Conservation (phyloP, 805 yeast genomes). For the Wilhelminamyces savonicus region DNA sequence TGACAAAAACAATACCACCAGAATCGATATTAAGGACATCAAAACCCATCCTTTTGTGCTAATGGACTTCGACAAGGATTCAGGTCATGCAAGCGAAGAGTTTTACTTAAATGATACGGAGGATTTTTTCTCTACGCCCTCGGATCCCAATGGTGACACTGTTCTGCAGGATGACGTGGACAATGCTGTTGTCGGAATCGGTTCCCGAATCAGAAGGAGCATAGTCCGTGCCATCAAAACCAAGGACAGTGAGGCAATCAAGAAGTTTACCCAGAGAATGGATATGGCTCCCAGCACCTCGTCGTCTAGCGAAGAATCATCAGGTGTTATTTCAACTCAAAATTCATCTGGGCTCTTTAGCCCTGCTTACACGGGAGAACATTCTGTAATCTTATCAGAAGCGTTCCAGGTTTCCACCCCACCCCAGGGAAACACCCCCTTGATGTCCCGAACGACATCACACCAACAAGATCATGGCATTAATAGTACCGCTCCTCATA, state of each 20-base stretch:
- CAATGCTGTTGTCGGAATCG: constrained; percentile 79
- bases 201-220: constrained; percentile 45
- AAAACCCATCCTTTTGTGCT: constrained; percentile 67
- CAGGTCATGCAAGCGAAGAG: constrained; percentile 29
- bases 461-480: constrained; percentile 1
- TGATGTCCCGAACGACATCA: constrained; percentile 3
- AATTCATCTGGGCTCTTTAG: constrained; percentile 9
- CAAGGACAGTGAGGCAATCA: constrained; percentile 16
- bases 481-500: constrained; percentile 6
- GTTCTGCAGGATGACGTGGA: constrained; percentile 65
- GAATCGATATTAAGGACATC: constrained; percentile 67
- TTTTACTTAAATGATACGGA: constrained; percentile 21
- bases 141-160: constrained; percentile 19
- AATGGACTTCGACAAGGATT: constrained; percentile 33
- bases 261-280: constrained; percentile 15
- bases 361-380: constrained; percentile 10
- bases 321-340: constrained; percentile 8
- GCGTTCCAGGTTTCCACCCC: constrained; percentile 12
- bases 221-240: constrained; percentile 5
- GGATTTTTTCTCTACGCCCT: constrained; percentile 1
- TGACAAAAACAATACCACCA: constrained; percentile 58
- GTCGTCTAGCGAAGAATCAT: constrained; percentile 24
- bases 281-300: constrained; percentile 18
- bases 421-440: constrained; percentile 3
- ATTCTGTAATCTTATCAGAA: constrained; percentile 29